Conservation (phyloP, 129 eudicot genomes). For the Scalesia atractyloides region DNA sequence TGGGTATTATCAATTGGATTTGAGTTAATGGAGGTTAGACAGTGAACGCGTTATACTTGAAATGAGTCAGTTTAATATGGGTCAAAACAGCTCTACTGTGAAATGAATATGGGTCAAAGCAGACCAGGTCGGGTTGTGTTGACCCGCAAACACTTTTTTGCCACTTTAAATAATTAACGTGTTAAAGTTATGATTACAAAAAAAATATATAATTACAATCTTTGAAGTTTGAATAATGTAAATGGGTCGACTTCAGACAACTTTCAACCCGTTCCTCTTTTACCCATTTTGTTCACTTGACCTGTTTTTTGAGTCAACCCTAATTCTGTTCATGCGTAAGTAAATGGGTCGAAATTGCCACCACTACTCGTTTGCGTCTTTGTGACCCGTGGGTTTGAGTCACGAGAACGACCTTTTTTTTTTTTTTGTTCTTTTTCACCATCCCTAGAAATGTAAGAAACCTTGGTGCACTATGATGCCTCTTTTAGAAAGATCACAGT, state of each 20-base stretch:
- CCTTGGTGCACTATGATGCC: not conserved
- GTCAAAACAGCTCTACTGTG: too few species aligned
- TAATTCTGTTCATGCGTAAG: not conserved
- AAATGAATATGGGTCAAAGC: too few species aligned
- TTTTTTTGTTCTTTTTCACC: not conserved
- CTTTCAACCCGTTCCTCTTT: not conserved
- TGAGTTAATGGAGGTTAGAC: slow-evolving; percentile 92
- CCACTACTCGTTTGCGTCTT: not conserved
- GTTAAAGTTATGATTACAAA: not conserved
- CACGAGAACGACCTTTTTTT: not conserved
- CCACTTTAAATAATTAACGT: too few species aligned
- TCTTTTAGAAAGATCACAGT: slow-evolving; percentile 1
- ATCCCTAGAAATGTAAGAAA: not conserved
- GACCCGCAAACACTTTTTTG: slow-evolving; percentile 7
- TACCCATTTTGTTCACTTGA: not conserved
- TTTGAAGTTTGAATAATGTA: not conserved
- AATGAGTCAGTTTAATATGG: too few species aligned
- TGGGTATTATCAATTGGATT: slow-evolving; percentile 96
- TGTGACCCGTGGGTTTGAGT: not conserved
- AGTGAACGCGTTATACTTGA: slow-evolving; percentile 6
- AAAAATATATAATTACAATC: not conserved
- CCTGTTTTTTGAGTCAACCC: not conserved
- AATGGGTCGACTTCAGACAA: not conserved
- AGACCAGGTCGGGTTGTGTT: too few species aligned
- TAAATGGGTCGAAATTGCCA: slow-evolving; percentile 11